A percentile compares a stretch with the other conserved stretches of the same genome.
Conservation (phyloP, 176 grass and related monocot genomes). For the Carex scoparia region DNA sequence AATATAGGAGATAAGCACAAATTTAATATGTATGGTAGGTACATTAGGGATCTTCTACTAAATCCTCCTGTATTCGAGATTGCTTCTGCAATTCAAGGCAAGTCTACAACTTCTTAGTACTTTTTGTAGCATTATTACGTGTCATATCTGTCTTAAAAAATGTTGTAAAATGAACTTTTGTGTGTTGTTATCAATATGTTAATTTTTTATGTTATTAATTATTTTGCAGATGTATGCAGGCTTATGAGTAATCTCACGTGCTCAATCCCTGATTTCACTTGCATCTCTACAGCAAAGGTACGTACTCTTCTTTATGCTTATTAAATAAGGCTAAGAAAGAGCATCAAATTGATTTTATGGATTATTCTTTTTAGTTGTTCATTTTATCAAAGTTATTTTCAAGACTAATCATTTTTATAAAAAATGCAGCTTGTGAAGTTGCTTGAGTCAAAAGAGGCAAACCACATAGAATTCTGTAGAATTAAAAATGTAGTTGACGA, state of each 20-base stretch:
- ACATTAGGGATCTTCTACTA: constrained; percentile 95
- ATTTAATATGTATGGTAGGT: constrained; percentile 39
- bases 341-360: constrained; percentile 18
- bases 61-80: constrained; percentile 78
- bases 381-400: constrained; percentile 19
- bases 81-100: constrained; percentile 80
- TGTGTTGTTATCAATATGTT: constrained; percentile 12
- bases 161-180: background rate
- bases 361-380: constrained; percentile 32
- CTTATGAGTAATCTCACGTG: constrained; percentile 62
- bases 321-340: background rate
- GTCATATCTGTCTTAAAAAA: background rate
- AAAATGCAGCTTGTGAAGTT: constrained; percentile 80
- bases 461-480: constrained; percentile 95
- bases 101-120: constrained; percentile 6
- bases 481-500: constrained; percentile 85
- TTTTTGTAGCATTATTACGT: constrained; percentile 10
- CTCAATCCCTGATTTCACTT: constrained; percentile 92
- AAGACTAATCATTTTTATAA: constrained; percentile 34
- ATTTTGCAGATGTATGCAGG: constrained; percentile 73
- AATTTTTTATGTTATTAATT: constrained; percentile 11
- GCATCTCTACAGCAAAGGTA: constrained; percentile 84
- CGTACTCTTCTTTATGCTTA: constrained; percentile 19
- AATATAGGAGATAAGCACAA: background rate
- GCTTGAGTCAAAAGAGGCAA: constrained; percentile 87